Evolutionary conservation across 148 eudicot species (phyloP).

Genomic region (Dianthus caryophyllus): DNA sequence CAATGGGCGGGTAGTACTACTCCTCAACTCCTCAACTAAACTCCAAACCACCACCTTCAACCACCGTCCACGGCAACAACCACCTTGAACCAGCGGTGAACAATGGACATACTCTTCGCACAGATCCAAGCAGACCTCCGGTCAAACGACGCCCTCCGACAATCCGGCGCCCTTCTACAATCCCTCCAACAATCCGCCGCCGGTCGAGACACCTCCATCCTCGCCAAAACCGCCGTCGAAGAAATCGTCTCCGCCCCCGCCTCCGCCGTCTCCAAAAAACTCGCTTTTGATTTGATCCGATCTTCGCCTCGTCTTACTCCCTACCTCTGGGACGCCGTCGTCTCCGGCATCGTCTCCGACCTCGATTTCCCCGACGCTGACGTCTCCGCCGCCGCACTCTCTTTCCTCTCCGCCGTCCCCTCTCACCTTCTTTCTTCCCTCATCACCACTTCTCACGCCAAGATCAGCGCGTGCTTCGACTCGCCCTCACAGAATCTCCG

Average conservation of each 20-base stretch:
- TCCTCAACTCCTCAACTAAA: no score
- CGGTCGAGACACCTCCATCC: slow-evolving; percentile 82
- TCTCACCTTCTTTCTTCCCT: slow-evolving; percentile 61
- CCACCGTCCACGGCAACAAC: background rate
- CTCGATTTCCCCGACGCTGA: slow-evolving; percentile 95
- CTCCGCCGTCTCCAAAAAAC: slow-evolving; percentile 89
- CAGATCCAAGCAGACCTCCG: slow-evolving; percentile 98
- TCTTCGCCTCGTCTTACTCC: slow-evolving; percentile 78
- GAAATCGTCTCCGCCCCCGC: slow-evolving; percentile 91
- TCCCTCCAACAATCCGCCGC: slow-evolving; percentile 98
- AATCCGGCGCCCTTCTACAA: slow-evolving; percentile 83
- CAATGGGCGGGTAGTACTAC: no score
- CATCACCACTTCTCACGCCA: slow-evolving; percentile 44
- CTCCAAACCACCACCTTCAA: no score
- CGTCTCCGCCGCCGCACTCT: slow-evolving; percentile 80
- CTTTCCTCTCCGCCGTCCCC: slow-evolving; percentile 82
- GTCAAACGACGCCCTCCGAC: slow-evolving; percentile 94
- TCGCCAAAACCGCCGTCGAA: slow-evolving; percentile 90
- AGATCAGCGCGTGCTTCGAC: slow-evolving; percentile 65
- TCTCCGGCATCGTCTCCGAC: slow-evolving; percentile 57
- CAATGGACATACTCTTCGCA: slow-evolving; percentile 90
- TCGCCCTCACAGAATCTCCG: slow-evolving; percentile 54
- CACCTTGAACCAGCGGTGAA: no score
- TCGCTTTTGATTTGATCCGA: slow-evolving; percentile 87
- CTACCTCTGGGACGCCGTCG: slow-evolving; percentile 75